phyloP scores from a whole-genome alignment of 1,284 basidiomycete genomes.

The Tremellales sp. region DNA sequence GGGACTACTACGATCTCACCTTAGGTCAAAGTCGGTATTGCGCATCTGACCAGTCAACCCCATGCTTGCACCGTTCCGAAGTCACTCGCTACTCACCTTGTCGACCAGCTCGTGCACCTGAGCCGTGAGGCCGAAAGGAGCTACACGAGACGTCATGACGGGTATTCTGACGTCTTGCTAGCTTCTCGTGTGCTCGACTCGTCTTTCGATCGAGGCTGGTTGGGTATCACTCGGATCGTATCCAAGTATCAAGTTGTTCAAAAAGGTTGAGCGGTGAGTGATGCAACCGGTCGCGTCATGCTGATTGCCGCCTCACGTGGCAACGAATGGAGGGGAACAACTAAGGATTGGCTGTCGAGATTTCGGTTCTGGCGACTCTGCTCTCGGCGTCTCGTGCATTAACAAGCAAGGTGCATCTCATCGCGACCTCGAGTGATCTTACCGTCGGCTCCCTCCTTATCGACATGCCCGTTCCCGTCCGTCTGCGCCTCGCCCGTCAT shows the following conservation, averaged over 20 bases:
- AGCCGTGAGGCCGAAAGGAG: slow-evolving; percentile 1
- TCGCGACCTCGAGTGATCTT: background rate
- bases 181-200: too few relatives aligned
- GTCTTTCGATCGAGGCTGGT: too few relatives aligned
- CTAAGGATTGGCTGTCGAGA: background rate
- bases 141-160: background rate
- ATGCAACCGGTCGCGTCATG: too few relatives aligned
- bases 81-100: slow-evolving; percentile 20
- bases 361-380: too few relatives aligned
- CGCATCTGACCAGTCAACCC: slow-evolving; percentile 29
- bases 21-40: slow-evolving; percentile 38
- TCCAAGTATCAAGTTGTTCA: too few relatives aligned
- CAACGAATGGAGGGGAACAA: slow-evolving; percentile 1
- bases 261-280: too few relatives aligned
- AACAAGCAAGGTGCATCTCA: too few relatives aligned
- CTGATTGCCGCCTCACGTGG: too few relatives aligned
- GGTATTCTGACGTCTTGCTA: too few relatives aligned
- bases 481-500: slow-evolving; percentile 80
- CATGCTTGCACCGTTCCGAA: too few relatives aligned
- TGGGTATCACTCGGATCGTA: too few relatives aligned
- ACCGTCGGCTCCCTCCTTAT: background rate
- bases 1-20: slow-evolving; percentile 15
- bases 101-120: slow-evolving; percentile 19
- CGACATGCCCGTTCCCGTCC: slow-evolving; percentile 69
- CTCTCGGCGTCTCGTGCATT: too few relatives aligned